phyloP scores from a whole-genome alignment of 805 yeast species.

The Candida loeiensis region DNA sequence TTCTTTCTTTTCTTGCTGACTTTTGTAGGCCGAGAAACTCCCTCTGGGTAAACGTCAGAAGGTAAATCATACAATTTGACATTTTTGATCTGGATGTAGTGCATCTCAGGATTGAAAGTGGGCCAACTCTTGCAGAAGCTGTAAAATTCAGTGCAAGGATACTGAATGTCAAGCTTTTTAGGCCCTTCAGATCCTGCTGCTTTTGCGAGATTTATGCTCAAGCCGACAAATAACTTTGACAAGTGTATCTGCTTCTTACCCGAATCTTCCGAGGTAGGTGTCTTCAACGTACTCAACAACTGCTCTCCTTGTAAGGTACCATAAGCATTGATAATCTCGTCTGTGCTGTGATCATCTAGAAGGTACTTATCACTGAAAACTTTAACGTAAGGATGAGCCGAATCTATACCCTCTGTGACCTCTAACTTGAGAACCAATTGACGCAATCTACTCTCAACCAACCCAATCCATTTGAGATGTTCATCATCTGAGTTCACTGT shows the following conservation, averaged over 20 bases:
- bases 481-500: slow-evolving; percentile 71
- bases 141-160: slow-evolving; percentile 88
- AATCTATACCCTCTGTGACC: slow-evolving; percentile 62
- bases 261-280: not conserved
- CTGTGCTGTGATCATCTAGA: not conserved
- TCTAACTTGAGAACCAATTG: slow-evolving; percentile 82
- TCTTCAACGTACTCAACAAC: slow-evolving; percentile 9
- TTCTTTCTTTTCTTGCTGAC: too few species aligned
- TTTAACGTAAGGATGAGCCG: slow-evolving; percentile 90
- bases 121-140: slow-evolving; percentile 73
- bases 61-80: slow-evolving; percentile 81
- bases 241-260: slow-evolving; percentile 40
- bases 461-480: slow-evolving; percentile 86
- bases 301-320: too few species aligned
- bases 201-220: slow-evolving; percentile 35
- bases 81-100: slow-evolving; percentile 64
- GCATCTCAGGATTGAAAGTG: slow-evolving; percentile 56
- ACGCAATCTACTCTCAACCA: slow-evolving; percentile 86
- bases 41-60: too few species aligned
- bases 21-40: too few species aligned
- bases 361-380: slow-evolving; percentile 60
- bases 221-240: slow-evolving; percentile 76
- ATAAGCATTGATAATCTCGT: too few species aligned
- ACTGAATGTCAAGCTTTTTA: slow-evolving; percentile 77
- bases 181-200: slow-evolving; percentile 27